Evolutionary conservation across 1,139 yeast genomes (phyloP).

Genomic region (Protomyces inundatus): DNA sequence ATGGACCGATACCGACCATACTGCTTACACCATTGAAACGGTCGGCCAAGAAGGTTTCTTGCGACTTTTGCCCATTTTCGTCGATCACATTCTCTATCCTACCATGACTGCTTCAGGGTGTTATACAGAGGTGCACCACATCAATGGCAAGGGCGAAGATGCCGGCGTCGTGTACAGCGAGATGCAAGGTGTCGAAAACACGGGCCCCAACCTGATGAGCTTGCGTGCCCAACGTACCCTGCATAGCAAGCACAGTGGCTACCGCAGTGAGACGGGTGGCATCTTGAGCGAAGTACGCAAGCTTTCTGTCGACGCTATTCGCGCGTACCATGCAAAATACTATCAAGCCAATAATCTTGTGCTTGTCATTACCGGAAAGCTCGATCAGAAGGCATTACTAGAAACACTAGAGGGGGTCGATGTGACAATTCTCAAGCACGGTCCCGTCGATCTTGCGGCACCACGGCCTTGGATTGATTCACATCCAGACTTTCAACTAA

Average conservation of each 20-base stretch:
- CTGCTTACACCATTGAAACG: slow-evolving; percentile 82
- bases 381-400: slow-evolving; percentile 68
- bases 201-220: slow-evolving; percentile 63
- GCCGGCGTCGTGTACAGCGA: slow-evolving; percentile 97
- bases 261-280: slow-evolving; percentile 93
- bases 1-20: slow-evolving; percentile 95
- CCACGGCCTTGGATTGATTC: slow-evolving; percentile 80
- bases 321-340: slow-evolving; percentile 61
- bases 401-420: slow-evolving; percentile 61
- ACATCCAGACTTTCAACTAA: slow-evolving; percentile 44
- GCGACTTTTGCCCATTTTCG: slow-evolving; percentile 73
- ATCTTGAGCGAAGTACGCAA: slow-evolving; percentile 67
- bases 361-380: slow-evolving; percentile 74
- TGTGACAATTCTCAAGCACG: slow-evolving; percentile 40
- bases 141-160: slow-evolving; percentile 85
- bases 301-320: slow-evolving; percentile 66
- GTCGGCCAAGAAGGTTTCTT: slow-evolving; percentile 98
- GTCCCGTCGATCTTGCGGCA: slow-evolving; percentile 37
- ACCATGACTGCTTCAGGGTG: slow-evolving; percentile 87
- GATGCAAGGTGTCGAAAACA: slow-evolving; percentile 89
- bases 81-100: slow-evolving; percentile 82
- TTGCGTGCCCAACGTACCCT: slow-evolving; percentile 39
- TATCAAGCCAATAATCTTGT: slow-evolving; percentile 84
- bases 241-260: slow-evolving; percentile 65
- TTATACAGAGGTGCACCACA: slow-evolving; percentile 87